Conservation (phyloP, 768 basidiomycete genomes). For the Leccinum truebloodii region DNA sequence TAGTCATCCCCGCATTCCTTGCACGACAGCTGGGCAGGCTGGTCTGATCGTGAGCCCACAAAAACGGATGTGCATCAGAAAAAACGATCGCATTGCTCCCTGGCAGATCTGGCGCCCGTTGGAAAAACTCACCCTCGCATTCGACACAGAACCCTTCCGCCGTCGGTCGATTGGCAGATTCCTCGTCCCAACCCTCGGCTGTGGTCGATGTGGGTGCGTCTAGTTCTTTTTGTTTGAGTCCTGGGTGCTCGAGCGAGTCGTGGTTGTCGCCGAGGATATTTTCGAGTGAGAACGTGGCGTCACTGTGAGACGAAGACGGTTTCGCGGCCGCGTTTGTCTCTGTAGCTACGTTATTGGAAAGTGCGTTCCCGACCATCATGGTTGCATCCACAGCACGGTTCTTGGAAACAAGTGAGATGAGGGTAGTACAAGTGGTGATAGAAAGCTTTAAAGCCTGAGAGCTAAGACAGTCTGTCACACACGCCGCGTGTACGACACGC, state of each 20-base stretch:
- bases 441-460: slow-evolving; percentile 8
- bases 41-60: slow-evolving; percentile 50
- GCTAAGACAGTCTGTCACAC: slow-evolving; percentile 15
- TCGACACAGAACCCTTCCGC: slow-evolving; percentile 76
- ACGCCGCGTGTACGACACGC: slow-evolving; percentile 27
- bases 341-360: slow-evolving; percentile 14
- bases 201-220: slow-evolving; percentile 34
- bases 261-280: slow-evolving; percentile 69
- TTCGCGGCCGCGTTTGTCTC: slow-evolving; percentile 16
- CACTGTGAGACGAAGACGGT: slow-evolving; percentile 6
- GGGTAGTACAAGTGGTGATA: slow-evolving; percentile 14
- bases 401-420: slow-evolving; percentile 2
- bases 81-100: background rate
- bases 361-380: slow-evolving; percentile 25
- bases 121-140: slow-evolving; percentile 68
- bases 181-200: slow-evolving; percentile 69
- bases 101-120: background rate
- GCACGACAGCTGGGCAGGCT: slow-evolving; percentile 76
- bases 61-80: background rate
- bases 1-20: slow-evolving; percentile 71
- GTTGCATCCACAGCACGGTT: slow-evolving; percentile 11
- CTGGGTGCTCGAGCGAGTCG: slow-evolving; percentile 60
- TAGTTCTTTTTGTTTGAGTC: slow-evolving; percentile 33
- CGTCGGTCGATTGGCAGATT: slow-evolving; percentile 44
- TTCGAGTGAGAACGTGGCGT: slow-evolving; percentile 55